phyloP scores from a whole-genome alignment of 176 grass and related monocot species.

The Ampelocalamus luodianensis region DNA sequence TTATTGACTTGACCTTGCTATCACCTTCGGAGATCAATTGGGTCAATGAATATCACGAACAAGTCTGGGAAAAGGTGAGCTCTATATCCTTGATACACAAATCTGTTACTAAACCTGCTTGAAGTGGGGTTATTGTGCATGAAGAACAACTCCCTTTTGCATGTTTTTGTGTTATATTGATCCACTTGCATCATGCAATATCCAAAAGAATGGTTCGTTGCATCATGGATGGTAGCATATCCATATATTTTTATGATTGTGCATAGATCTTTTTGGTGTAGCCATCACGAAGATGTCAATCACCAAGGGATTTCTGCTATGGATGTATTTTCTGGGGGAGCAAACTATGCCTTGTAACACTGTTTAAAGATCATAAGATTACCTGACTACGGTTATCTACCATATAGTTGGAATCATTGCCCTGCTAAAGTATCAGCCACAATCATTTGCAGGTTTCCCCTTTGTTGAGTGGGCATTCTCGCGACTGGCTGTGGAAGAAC shows the following conservation, averaged over 20 bases:
- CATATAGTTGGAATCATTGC: background rate
- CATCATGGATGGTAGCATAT: background rate
- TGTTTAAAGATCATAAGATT: background rate
- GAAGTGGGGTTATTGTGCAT: background rate
- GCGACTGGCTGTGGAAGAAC: conserved; percentile 88
- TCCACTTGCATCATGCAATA: background rate
- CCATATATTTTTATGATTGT: background rate
- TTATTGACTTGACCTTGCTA: conserved; percentile 69
- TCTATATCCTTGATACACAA: background rate
- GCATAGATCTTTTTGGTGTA: background rate
- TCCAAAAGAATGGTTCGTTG: background rate
- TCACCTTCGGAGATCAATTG: conserved; percentile 78
- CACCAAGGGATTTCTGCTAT: background rate
- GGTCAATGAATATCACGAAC: conserved; percentile 76
- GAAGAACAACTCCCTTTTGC: background rate
- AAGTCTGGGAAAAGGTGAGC: conserved; percentile 92
- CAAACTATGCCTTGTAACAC: background rate
- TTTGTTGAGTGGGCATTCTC: conserved; percentile 60
- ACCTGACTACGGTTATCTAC: background rate
- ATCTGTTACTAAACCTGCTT: conserved; percentile 6
- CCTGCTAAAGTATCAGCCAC: background rate
- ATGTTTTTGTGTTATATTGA: background rate
- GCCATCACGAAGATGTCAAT: background rate
- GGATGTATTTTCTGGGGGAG: background rate
- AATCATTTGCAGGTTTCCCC: conserved; percentile 71